Conservation (phyloP, 2,329 filamentous ascomycete genomes). For the Fusarium sp. region DNA sequence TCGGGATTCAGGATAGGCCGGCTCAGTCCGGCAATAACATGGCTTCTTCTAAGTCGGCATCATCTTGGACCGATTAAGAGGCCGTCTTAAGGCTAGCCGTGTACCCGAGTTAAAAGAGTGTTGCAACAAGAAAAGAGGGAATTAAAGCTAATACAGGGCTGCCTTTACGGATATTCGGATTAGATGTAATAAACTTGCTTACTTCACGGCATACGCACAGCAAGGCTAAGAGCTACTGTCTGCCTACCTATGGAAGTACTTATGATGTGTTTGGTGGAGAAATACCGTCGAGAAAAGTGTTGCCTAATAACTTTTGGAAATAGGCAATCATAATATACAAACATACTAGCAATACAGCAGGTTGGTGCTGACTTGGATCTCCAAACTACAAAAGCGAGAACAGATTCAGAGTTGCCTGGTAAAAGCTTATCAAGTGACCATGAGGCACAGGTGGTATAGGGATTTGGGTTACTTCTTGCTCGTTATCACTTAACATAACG, state of each 20-base stretch:
- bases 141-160: background rate
- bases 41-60: conserved; percentile 22
- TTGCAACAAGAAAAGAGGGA: background rate
- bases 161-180: conserved; percentile 14
- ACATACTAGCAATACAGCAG: conserved; percentile 6
- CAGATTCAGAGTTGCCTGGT: conserved; percentile 1
- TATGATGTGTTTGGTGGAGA: conserved; percentile 11
- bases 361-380: background rate
- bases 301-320: conserved; percentile 5
- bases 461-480: conserved; percentile 25
- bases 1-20: conserved; percentile 25
- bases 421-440: background rate
- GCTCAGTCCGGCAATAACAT: conserved; percentile 19
- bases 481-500: conserved; percentile 3
- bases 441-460: background rate
- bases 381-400: conserved; percentile 1
- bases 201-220: background rate
- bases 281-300: conserved; percentile 5
- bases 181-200: background rate
- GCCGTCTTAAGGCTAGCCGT: conserved; percentile 7
- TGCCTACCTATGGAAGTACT: background rate
- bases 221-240: background rate
- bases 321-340: conserved; percentile 16
- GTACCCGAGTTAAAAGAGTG: conserved; percentile 17
- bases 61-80: conserved; percentile 23